phyloP scores from a whole-genome alignment of 1,284 basidiomycete genomes.

The Cutaneotrichosporon spelunceum region DNA sequence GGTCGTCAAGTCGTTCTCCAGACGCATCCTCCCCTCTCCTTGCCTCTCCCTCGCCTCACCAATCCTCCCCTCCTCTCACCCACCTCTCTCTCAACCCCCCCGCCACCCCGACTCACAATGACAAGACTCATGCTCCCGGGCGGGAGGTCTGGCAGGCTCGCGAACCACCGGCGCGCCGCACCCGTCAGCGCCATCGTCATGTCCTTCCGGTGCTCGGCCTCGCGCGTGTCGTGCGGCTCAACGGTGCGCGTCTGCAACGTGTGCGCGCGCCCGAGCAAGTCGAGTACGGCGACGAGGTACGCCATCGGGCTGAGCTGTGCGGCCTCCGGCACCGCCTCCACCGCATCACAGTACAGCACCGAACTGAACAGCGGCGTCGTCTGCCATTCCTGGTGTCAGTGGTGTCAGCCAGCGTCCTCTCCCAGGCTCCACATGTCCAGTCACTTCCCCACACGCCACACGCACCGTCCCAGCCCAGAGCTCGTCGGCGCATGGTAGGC shows the following conservation, averaged over 20 bases:
- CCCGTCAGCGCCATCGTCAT: conserved; percentile 40
- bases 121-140: conserved; percentile 36
- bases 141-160: conserved; percentile 25
- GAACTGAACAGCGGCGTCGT: conserved; percentile 42
- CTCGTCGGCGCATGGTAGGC: conserved; percentile 46
- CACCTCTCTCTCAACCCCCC: no score
- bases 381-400: conserved; percentile 39
- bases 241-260: conserved; percentile 44
- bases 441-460: neutral
- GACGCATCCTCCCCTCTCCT: no score
- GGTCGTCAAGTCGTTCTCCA: no score
- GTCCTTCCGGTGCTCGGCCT: conserved; percentile 41
- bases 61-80: no score
- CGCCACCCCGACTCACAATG: conserved; percentile 46
- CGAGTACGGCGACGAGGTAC: conserved; percentile 49
- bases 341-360: conserved; percentile 35
- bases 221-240: conserved; percentile 41
- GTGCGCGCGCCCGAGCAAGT: conserved; percentile 48
- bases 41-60: no score
- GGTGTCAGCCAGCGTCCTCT: no score
- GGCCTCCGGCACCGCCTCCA: conserved; percentile 20
- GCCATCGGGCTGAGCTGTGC: conserved; percentile 42
- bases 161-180: conserved; percentile 44
- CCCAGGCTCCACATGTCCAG: neutral
- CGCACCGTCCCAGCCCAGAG: conserved; percentile 44